A percentile compares a stretch with the other conserved stretches of the same genome.
phyloP scores from a whole-genome alignment of 441 rosid genomes.

The Gossypium trilobum region DNA sequence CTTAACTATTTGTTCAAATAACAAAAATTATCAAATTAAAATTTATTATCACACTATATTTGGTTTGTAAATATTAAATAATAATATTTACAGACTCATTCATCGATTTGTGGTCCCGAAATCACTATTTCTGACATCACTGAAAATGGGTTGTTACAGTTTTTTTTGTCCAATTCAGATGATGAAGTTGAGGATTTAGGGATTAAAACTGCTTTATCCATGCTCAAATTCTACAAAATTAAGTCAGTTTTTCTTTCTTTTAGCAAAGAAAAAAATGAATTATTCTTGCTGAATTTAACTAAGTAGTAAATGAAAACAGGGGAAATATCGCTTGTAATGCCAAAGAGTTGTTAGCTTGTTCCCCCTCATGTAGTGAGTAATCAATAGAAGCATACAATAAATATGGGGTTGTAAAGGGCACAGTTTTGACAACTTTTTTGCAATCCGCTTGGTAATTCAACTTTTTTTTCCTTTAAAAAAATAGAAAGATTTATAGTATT shows the following conservation, averaged over 20 bases:
- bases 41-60: no score
- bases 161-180: constrained; percentile 24
- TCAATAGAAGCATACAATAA: constrained; percentile 90
- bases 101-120: no score
- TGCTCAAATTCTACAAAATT: constrained; percentile 78
- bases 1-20: no score
- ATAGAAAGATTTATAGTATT: neutral
- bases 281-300: neutral
- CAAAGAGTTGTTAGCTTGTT: constrained; percentile 66
- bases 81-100: no score
- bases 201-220: constrained; percentile 62
- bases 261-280: neutral
- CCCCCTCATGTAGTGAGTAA: constrained; percentile 85
- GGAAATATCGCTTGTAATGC: constrained; percentile 77
- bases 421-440: constrained; percentile 65
- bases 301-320: constrained; percentile 35
- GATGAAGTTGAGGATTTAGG: constrained; percentile 43
- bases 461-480: neutral
- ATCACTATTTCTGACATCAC: no score
- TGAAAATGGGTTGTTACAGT: no score
- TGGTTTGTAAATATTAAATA: no score
- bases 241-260: neutral
- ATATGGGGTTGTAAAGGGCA: constrained; percentile 69
- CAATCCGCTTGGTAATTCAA: constrained; percentile 64
- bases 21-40: no score